Evolutionary conservation across 768 basidiomycete genomes (phyloP).

Genomic region (Amanita fuliginea): DNA sequence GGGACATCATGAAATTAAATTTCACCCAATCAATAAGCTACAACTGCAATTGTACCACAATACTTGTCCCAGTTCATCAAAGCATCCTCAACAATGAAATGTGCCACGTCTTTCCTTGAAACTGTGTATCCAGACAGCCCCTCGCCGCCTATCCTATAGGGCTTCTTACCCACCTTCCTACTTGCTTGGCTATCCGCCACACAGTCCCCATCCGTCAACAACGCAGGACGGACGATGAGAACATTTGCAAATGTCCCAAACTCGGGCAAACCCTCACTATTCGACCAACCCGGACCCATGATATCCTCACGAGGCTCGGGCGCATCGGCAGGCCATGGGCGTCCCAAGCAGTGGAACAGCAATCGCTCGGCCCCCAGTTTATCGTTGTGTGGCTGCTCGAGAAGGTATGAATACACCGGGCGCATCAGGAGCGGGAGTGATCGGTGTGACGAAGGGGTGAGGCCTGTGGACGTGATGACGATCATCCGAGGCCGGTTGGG

Average conservation of each 20-base stretch:
- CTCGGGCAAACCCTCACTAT: slow-evolving; percentile 27
- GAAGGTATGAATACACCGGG: slow-evolving; percentile 34
- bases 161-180: slow-evolving; percentile 12
- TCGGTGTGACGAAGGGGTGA: slow-evolving; percentile 32
- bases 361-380: slow-evolving; percentile 51
- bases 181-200: slow-evolving; percentile 19
- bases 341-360: slow-evolving; percentile 35
- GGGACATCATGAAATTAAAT: no score
- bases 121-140: slow-evolving; percentile 41
- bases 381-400: slow-evolving; percentile 41
- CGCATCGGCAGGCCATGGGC: slow-evolving; percentile 31
- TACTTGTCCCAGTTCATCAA: no score
- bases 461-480: slow-evolving; percentile 39
- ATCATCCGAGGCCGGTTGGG: slow-evolving; percentile 38
- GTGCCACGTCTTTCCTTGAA: slow-evolving; percentile 52
- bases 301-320: slow-evolving; percentile 32
- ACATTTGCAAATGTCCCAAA: slow-evolving; percentile 32
- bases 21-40: no score
- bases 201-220: slow-evolving; percentile 50
- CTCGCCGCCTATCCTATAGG: slow-evolving; percentile 33
- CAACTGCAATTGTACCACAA: slow-evolving; percentile 12
- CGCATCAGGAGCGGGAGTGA: slow-evolving; percentile 37
- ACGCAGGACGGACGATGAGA: slow-evolving; percentile 43
- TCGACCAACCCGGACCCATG: slow-evolving; percentile 33
- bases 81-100: slow-evolving; percentile 13